Evolutionary conservation across 768 basidiomycete species (phyloP), one percentile per base, ranked within the genome.

Genomic region (Strobilomyces confusus): DNA sequence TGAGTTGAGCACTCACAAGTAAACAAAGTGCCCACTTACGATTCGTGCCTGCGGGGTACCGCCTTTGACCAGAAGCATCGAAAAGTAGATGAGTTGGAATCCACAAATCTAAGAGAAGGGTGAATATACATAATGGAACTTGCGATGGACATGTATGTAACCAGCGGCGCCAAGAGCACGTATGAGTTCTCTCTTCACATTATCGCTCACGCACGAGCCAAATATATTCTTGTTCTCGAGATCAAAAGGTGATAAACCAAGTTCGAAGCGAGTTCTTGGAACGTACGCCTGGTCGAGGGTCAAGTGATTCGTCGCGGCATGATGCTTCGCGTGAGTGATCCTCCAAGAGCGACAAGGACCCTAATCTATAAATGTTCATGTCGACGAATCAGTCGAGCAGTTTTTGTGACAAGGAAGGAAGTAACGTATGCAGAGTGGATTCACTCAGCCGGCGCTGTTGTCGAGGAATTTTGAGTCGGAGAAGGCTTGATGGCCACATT

Each of bases 281-380:
- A 98, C 93, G 62, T 92, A 95, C 55, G 97, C 95, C 68, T 98
- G 94, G 62, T 98, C 95, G 60, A 93, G 85, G 26, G 88, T 89
- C 82, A 97, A 81, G 72, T 98, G 95, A 14, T 79, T 89, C 6
- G 94, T 97, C 1, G 89, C 86, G 17, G 95, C 95, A 70, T 99
- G 95, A 71, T 99, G 95, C 71, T 93, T 91, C 23, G 81, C 92
- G 68, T 98, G 95, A 3, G 84, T 86, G 65, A 97, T 92, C 58
- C 92, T 81, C 95, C 95, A 98, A 5, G 92, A 90, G 68, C 97
- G 93, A 74, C 92, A 99, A 5, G 95, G 95, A 15, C 98, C 95
- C 87, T 53, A 98, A 82, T 51, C 91, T 92, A 56, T 29, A 63
- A 56, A 33, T 33, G 56, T 57, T 52, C 47, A 59, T 58, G 57